Percentiles rank a stretch among this genome's conserved stretches.
Evolutionary conservation across 129 eudicot genomes (phyloP).

Genomic region (Saussurea involucrata): DNA sequence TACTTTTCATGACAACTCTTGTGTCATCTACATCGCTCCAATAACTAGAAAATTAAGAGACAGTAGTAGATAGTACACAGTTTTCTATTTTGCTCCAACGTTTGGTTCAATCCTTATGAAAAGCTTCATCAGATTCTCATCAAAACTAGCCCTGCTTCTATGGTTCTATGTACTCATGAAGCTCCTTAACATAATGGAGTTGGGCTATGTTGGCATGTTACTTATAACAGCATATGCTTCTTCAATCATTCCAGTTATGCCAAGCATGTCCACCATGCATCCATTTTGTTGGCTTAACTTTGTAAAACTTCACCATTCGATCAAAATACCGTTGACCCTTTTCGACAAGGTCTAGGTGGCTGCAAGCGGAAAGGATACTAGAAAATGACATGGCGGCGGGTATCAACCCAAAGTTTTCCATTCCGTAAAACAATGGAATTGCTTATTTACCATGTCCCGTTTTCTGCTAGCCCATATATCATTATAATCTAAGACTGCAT

Average conservation of each 20-base stretch:
- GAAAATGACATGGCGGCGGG: conserved; percentile 38
- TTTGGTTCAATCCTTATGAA: conserved; percentile 30
- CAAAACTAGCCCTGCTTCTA: conserved; percentile 6
- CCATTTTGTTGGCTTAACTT: conserved; percentile 41
- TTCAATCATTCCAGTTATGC: conserved; percentile 36
- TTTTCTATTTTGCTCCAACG: conserved; percentile 44
- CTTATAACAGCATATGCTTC: conserved; percentile 34
- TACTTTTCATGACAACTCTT: conserved; percentile 34
- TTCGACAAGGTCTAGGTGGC: conserved; percentile 30
- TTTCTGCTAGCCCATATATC: conserved; percentile 36
- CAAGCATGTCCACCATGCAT: conserved; percentile 48
- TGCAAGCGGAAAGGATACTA: conserved; percentile 38
- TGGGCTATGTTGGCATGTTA: conserved; percentile 40
- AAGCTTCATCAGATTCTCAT: conserved; percentile 21
- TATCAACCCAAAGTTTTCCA: conserved; percentile 28
- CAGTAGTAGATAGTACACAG: conserved; percentile 38
- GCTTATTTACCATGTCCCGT: conserved; percentile 38
- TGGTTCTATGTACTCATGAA: conserved; percentile 37
- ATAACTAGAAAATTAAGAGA: conserved; percentile 15
- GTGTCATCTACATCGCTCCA: too few species aligned
- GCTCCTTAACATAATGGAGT: conserved; percentile 39
- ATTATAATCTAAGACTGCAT: conserved; percentile 39
- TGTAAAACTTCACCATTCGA: conserved; percentile 27
- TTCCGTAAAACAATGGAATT: conserved; percentile 31
- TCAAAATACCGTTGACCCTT: conserved; percentile 32